Evolutionary conservation across 2,329 filamentous ascomycete genomes (phyloP), one percentile per base, ranked within the genome.

Genomic region (Leptographium procerum): DNA sequence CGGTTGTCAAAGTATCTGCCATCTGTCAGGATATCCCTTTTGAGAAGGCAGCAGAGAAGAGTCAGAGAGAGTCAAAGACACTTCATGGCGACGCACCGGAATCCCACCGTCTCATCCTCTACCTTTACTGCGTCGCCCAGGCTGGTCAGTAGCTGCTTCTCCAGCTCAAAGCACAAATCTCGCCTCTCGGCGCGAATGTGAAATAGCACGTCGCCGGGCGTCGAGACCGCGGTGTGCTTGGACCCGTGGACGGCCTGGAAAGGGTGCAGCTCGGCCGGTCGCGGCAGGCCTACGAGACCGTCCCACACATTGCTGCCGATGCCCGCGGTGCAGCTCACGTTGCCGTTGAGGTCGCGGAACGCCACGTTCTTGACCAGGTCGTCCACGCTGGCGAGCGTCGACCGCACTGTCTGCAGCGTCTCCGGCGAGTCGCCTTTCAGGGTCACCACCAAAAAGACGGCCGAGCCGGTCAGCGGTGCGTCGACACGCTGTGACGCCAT

Each of bases 121-220:
- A 81, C 71, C 0, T 64, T 65, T 13, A 82, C 75, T 0, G 76
- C 61, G 50, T 74, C 73, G 0, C 76, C 77, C 0, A 84, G 71
- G 2, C 65, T 62, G 16, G 76, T 72, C 64, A 83, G 68, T 13
- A 84, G 65, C 62, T 82, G 80, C 34, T 75, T 70, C 68, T 83
- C 80, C 57, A 83, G 79, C 64, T 84, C 81, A 61, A 83, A 83
- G 63, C 75, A 78, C 26, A 84, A 62, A 62, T 83, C 81, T 16
- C 78, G 72, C 1, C 81, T 73, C 54, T 82, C 79, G 0, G 80
- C 73, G 33, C 80, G 77, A 60, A 84, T 83, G 63, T 84, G 81
- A 60, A 84, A 81, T 4, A 84, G 69, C 1, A 84, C 60, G 59
- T 84, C 80, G 0, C 81, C 80, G 0, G 79, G 77, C 0, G 81